These are phyloP conservation scores for Cucumis hystrix DNA, from an alignment of 306 rosid genomes.

Conservation along the genomic window DNA sequence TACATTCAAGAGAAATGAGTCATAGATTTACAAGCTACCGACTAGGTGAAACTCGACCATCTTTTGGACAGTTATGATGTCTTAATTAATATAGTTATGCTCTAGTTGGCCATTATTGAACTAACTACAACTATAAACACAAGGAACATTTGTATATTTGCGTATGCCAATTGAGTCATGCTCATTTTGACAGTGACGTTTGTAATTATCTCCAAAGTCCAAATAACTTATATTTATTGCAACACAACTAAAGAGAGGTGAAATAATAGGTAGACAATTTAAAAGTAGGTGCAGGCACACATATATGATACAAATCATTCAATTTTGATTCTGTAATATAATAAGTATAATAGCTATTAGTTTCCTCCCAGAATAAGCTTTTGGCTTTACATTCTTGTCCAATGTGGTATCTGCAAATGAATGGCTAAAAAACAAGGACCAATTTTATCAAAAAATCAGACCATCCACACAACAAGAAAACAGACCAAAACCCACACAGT, in stretches of 20 bases:
- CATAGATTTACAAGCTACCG: background rate
- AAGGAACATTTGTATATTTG: no score
- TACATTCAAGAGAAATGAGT: background rate
- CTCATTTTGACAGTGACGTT: no score
- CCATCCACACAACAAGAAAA: background rate
- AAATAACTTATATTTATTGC: background rate
- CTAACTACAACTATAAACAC: background rate
- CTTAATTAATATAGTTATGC: no score
- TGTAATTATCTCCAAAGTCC: background rate
- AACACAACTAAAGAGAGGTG: background rate
- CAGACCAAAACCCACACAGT: background rate
- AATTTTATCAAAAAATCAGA: background rate
- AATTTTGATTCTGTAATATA: background rate
- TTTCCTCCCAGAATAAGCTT: background rate
- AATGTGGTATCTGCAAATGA: background rate
- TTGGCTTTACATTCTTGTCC: constrained; percentile 8
- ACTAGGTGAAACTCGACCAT: background rate
- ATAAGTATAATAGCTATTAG: background rate
- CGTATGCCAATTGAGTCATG: no score
- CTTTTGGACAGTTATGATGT: background rate
- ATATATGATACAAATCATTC: background rate
- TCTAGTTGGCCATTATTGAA: background rate
- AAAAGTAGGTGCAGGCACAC: background rate
- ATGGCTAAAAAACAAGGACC: background rate
- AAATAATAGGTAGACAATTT: background rate